These are phyloP conservation scores for Xylariomycetidae sp. DNA, from an alignment of 2,329 filamentous ascomycete species.

Conservation along the genomic window DNA sequence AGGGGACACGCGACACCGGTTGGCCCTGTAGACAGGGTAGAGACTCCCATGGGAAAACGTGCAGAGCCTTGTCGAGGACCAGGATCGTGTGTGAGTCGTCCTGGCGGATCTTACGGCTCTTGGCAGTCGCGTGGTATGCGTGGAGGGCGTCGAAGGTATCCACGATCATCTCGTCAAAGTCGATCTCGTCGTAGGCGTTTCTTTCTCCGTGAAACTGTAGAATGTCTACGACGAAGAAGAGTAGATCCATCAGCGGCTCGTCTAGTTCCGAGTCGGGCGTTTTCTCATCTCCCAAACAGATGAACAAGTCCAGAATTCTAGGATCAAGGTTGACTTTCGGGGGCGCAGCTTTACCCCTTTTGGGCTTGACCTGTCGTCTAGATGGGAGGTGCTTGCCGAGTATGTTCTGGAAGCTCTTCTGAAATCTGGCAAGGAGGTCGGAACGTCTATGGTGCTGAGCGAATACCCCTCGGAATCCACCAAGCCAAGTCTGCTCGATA, in stretches of 20 bases:
- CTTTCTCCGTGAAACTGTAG: conserved; percentile 93
- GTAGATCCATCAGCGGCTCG: conserved; percentile 82
- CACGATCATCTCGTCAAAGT: conserved; percentile 87
- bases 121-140: conserved; percentile 61
- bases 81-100: conserved; percentile 70
- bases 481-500: conserved; percentile 90
- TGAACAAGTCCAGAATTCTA: conserved; percentile 78
- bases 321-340: conserved; percentile 46
- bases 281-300: conserved; percentile 73
- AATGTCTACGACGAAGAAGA: conserved; percentile 96
- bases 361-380: conserved; percentile 57
- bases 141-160: conserved; percentile 82
- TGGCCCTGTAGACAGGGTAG: conserved; percentile 76
- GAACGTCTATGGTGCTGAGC: conserved; percentile 63
- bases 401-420: conserved; percentile 70
- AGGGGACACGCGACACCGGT: conserved; percentile 84
- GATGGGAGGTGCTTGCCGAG: conserved; percentile 85
- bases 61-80: conserved; percentile 85
- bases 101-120: conserved; percentile 34
- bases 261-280: conserved; percentile 70
- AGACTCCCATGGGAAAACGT: conserved; percentile 94
- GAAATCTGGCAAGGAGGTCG: conserved; percentile 68
- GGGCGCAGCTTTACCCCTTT: conserved; percentile 42
- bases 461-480: conserved; percentile 92
- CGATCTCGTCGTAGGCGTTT: conserved; percentile 96